Evolutionary conservation across 352 stramenopile genomes (phyloP), one percentile per base, ranked within the genome.

Genomic region (Globisporangium heterothallicum): DNA sequence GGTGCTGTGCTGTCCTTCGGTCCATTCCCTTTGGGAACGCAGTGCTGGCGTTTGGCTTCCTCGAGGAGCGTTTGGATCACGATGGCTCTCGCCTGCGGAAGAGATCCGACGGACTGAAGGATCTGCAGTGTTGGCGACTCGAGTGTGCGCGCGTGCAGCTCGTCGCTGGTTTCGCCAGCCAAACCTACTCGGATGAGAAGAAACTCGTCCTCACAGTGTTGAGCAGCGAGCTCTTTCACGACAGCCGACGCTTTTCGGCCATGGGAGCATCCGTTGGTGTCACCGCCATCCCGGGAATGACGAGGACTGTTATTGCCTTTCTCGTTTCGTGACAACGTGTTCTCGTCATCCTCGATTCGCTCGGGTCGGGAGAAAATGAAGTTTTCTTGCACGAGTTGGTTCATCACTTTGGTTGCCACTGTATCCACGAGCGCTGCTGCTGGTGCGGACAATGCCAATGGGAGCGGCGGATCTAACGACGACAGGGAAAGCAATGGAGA

Each of bases 361-460:
- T 6, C 55, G 41, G 78, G 73, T 0, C 69, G 64, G 18, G 78
- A 86, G 47, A 84, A 89, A 18, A 86, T 76, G 45, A 84, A 89
- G 36, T 89, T 85, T 6, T 86, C 73, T 34, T 82, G 72, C 3
- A 80, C 57, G 26, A 78, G 70, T 16, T 85, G 73, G 18, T 70
- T 80, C 56, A 81, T 63, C 1, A 63, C 64, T 44, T 74, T 63
- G 6, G 42, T 56, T 0, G 60, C 46, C 0, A 51, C 50, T 6
- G 27, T 29, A 10, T 66, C 51, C 18, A 41, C 53, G 18, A 59
- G 40, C 9, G 36, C 38, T 25, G 30, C 10, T 10, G 29, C 6
- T 10, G 27, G 50, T 10, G 47, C 19, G 8, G 44, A 58, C 41
- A n/a, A 2, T 49, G 43, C 42, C 29, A 48, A 13, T 19, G 21